phyloP scores from a whole-genome alignment of 768 basidiomycete genomes.

The Kwoniella dejecticola region DNA sequence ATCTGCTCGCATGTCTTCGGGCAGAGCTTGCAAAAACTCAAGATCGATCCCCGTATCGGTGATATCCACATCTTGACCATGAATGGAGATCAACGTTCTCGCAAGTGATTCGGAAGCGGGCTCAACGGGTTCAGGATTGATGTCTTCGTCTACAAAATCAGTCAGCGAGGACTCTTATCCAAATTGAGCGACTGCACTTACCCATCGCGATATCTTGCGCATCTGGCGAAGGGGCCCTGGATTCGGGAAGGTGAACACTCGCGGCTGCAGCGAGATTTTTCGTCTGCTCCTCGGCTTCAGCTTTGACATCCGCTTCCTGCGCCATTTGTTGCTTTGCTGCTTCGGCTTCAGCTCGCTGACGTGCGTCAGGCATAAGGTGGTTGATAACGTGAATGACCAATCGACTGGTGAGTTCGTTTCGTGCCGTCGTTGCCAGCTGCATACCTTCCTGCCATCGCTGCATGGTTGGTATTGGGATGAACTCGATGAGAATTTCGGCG shows the following conservation, averaged over 20 bases:
- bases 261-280: constrained; percentile 22
- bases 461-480: constrained; percentile 76
- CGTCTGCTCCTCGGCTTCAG: constrained; percentile 55
- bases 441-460: constrained; percentile 90
- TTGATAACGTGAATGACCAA: constrained; percentile 72
- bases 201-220: constrained; percentile 22
- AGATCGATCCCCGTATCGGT: constrained; percentile 98
- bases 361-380: constrained; percentile 75
- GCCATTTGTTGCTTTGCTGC: constrained; percentile 58
- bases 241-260: constrained; percentile 25
- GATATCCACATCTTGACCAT: constrained; percentile 91
- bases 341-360: constrained; percentile 58
- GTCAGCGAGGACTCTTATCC: constrained; percentile 16
- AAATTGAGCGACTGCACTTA: constrained; percentile 13
- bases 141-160: constrained; percentile 33
- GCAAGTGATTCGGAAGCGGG: constrained; percentile 34
- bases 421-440: constrained; percentile 75
- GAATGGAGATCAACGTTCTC: constrained; percentile 77
- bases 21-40: constrained; percentile 93
- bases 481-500: constrained; percentile 44
- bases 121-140: background rate
- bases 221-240: constrained; percentile 19
- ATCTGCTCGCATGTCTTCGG: constrained; percentile 98
- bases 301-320: constrained; percentile 53
- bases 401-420: constrained; percentile 67